Conservation (phyloP, 1,284 basidiomycete genomes). For the Sporisorium iseilematis-ciliati region DNA sequence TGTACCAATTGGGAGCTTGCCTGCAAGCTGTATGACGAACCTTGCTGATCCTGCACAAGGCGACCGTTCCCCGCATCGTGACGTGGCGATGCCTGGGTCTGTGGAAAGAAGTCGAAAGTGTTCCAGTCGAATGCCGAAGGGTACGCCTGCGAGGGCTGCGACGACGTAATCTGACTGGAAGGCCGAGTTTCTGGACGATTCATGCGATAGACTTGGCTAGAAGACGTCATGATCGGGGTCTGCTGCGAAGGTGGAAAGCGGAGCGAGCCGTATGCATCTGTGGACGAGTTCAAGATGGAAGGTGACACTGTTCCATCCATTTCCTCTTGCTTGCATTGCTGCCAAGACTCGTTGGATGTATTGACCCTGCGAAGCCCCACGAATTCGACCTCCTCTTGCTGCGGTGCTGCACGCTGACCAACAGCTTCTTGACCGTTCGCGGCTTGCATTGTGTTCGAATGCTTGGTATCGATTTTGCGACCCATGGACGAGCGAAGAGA, state of each 20-base stretch:
- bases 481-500: not conserved
- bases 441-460: not conserved
- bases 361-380: not conserved
- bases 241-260: slow-evolving; percentile 5
- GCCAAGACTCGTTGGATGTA: not conserved
- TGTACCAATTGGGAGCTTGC: not conserved
- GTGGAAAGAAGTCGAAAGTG: not conserved
- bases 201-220: not conserved
- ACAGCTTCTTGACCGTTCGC: not conserved
- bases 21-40: not conserved
- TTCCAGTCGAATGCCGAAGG: not conserved
- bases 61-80: not conserved
- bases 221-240: not conserved
- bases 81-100: not conserved
- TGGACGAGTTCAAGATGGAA: not conserved
- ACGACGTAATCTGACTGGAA: not conserved
- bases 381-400: not conserved
- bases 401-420: too few relatives aligned
- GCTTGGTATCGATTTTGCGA: not conserved
- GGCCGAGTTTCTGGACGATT: not conserved
- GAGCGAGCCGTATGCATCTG: not conserved
- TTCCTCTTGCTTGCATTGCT: slow-evolving; percentile 6
- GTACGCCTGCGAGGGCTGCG: not conserved
- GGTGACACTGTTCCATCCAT: not conserved
- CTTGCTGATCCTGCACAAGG: not conserved